Evolutionary conservation across 2,329 filamentous ascomycete species (phyloP).

Genomic region (Claviceps pazoutovae): DNA sequence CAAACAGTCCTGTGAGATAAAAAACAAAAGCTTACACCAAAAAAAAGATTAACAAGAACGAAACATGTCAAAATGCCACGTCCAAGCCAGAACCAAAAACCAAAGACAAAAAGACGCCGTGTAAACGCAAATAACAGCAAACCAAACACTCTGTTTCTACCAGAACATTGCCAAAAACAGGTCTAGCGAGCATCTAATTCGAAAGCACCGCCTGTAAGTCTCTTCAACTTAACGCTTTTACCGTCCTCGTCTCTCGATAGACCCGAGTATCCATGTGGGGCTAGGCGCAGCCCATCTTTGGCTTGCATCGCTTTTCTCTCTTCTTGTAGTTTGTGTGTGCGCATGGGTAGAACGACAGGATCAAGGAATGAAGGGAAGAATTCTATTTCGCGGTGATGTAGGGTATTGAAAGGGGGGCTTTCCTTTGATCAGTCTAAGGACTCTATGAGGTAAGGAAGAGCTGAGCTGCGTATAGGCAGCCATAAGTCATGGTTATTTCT

Average conservation of each 20-base stretch:
- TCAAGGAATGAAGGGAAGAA: background rate
- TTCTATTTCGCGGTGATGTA: slow-evolving; percentile 5
- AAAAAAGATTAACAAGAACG: too few species aligned
- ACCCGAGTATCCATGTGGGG: background rate
- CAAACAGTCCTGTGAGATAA: too few species aligned
- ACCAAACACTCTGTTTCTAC: too few species aligned
- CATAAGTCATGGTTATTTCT: too few species aligned
- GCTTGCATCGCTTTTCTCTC: background rate
- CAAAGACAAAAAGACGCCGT: too few species aligned
- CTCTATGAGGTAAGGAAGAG: background rate
- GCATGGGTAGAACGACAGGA: background rate
- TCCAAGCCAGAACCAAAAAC: too few species aligned
- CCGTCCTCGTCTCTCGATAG: background rate
- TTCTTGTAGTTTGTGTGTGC: background rate
- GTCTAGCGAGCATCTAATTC: too few species aligned
- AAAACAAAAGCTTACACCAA: too few species aligned
- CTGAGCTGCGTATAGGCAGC: background rate
- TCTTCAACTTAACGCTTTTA: slow-evolving; percentile 4
- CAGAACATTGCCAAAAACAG: background rate
- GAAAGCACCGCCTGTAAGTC: slow-evolving; percentile 2
- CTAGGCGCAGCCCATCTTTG: background rate
- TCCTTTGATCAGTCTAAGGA: background rate
- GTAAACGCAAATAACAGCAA: too few species aligned
- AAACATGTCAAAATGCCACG: too few species aligned
- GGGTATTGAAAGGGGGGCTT: background rate